Conservation (phyloP, 2,329 filamentous ascomycete genomes). For the Phyllosticta citribraziliensis region DNA sequence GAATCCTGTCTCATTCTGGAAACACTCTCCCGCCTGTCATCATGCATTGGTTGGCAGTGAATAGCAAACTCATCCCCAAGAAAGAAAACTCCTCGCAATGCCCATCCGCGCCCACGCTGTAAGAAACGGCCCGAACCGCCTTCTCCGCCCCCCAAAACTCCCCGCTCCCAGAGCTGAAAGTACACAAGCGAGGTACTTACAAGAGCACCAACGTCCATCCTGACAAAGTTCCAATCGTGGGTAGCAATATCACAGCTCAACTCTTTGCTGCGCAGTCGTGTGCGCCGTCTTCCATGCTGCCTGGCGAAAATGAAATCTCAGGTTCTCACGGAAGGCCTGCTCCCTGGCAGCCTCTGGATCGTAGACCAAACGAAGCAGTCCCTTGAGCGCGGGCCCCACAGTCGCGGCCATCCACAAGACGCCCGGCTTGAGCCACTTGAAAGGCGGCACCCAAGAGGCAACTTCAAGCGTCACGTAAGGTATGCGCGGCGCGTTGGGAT, state of each 20-base stretch:
- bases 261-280: background rate
- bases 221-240: background rate
- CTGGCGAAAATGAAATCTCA: background rate
- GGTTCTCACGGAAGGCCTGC: background rate
- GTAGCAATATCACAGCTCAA: background rate
- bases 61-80: background rate
- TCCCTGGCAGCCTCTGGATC: background rate
- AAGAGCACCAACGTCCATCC: background rate
- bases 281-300: background rate
- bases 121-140: background rate
- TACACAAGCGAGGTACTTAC: background rate
- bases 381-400: background rate
- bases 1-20: too few relatives aligned
- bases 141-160: background rate
- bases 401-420: background rate
- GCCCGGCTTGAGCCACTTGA: conserved; percentile 5
- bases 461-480: conserved; percentile 49
- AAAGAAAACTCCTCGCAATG: background rate
- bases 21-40: background rate
- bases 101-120: background rate
- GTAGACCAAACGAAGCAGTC: background rate
- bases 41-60: background rate
- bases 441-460: conserved; percentile 22
- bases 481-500: conserved; percentile 42
- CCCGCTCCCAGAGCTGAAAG: background rate